Base-by-base conservation (phyloP, 1,284 basidiomycete species). In the Cryptococcus sp. region DNA sequence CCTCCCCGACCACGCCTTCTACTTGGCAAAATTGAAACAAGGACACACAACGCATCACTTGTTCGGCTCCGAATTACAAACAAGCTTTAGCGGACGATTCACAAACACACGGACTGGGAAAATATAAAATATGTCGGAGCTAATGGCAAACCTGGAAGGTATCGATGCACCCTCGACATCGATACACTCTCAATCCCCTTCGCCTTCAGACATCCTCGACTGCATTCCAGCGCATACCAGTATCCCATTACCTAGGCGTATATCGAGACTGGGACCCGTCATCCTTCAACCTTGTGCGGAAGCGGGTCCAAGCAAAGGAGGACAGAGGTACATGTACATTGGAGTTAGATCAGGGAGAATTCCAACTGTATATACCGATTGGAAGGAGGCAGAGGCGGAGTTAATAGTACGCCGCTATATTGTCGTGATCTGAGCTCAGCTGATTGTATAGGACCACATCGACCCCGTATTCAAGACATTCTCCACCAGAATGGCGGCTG, bases 401-500 rank as follows among this genome's bases (percentile, higher is more conserved):
- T 44, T 69, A 18, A 42, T 52, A 10, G 66, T 67, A 51, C 61
- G 66, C 63, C n/a, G 11, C 11, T 41, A 19, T 14, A 10, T 9
- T 19, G 9, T 19, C 19, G 19, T 41, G 39, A 9, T 7, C 19
- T 10, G 7, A 19, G 11, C 39, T 41, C 39, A 41, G 9, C 11
- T 9, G 10, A 19, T 19, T 41, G 39, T 10, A 14, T 41, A 62
- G 63, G 39, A 57, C 36, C 52, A 64, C 42, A 57, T 61, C 13
- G 60, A 54, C 22, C 61, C 61, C 7, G 45, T 57, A 13, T 58
- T 53, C 55, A 64, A 63, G 46, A 64, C 62, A 7, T 69, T 67
- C 40, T 67, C 63, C 2, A 63, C 67, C 7, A 48, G 52, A 23
- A 44, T 66, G 19, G 66, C 66, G 5, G 67, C 67, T 10, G 52